Percentiles rank a stretch among this genome's conserved stretches.
Conservation (phyloP, 164 flowering plant genomes). For the Magnolia changhungtana region DNA sequence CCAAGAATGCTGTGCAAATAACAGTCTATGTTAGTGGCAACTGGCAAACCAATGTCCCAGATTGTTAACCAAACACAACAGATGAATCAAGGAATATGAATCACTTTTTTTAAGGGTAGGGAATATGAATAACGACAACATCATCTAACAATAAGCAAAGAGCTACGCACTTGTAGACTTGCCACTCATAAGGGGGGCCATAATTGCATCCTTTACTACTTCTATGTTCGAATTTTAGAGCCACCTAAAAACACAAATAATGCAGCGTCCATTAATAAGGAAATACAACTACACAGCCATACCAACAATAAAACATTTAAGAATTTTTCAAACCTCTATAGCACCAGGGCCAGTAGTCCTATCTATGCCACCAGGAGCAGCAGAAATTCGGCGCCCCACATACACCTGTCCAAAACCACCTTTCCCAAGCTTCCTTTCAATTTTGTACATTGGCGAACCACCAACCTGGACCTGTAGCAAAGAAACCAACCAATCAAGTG, state of each 20-base stretch:
- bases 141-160: not conserved
- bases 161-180: slow-evolving; percentile 66
- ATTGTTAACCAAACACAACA: not conserved
- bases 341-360: slow-evolving; percentile 56
- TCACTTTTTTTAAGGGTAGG: too few relatives aligned
- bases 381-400: slow-evolving; percentile 64
- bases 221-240: slow-evolving; percentile 81
- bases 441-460: slow-evolving; percentile 60
- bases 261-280: not conserved
- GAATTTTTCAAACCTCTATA: slow-evolving; percentile 46
- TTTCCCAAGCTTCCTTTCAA: slow-evolving; percentile 79
- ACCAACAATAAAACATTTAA: not conserved
- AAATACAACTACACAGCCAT: not conserved
- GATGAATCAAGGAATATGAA: not conserved
- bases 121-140: too few relatives aligned
- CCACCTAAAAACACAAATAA: slow-evolving; percentile 44
- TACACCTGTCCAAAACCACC: slow-evolving; percentile 96
- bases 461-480: slow-evolving; percentile 79
- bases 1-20: slow-evolving; percentile 58
- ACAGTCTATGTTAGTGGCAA: slow-evolving; percentile 1
- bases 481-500: not conserved
- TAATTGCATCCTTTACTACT: slow-evolving; percentile 84
- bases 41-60: not conserved
- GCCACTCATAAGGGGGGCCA: slow-evolving; percentile 94
- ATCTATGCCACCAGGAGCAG: slow-evolving; percentile 32